Evolutionary conservation across 2,329 filamentous ascomycete species (phyloP), one percentile per base, ranked within the genome.

Genomic region (Penicillium sp.): DNA sequence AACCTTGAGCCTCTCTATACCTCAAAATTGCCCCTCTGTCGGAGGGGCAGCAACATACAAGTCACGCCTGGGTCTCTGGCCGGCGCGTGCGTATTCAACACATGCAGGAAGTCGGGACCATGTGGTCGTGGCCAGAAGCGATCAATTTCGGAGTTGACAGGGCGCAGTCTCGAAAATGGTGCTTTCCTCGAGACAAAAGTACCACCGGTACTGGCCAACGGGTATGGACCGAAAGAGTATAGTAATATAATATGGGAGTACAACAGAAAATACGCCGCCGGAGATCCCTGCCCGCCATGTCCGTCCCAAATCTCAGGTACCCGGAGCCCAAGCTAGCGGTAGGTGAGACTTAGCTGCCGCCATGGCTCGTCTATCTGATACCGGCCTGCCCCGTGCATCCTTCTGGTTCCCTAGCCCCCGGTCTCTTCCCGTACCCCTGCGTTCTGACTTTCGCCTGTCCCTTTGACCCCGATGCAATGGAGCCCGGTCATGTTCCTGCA

Each of bases 261-360:
- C 45, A 45, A 38, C 28, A 52, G 50, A 51, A 58, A 51, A 58
- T 58, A 58, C 52, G 51, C 41, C 8, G 39, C 36, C 52, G 58
- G 53, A 57, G 56, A 62, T 62, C 53, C 56, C 47, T 55, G 42
- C 52, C 56, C 50, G 56, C 42, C 39, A 59, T 59, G 42, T 55
- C 47, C 46, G 36, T 48, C 52, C 54, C 52, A 45, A 52, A 39
- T 47, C 36, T 58, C 53, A 53, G 55, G 51, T 50, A 54, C 47
- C 43, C 23, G 56, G 57, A 45, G 43, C 47, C 52, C 39, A 42
- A 21, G 41, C 43, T 42, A 52, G 42, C 46, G 39, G 52, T 47
- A 42, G 29, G 36, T 47, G 49, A 57, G 51, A 53, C 50, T 54
- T 54, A 58, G 55, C 49, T 44, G 48, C 51, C 48, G 45, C 44